Percentiles rank a stretch among this genome's conserved stretches.
These are phyloP conservation scores for Carallia brachiata DNA, from an alignment of 345 rosid species.

Conservation along the genomic window DNA sequence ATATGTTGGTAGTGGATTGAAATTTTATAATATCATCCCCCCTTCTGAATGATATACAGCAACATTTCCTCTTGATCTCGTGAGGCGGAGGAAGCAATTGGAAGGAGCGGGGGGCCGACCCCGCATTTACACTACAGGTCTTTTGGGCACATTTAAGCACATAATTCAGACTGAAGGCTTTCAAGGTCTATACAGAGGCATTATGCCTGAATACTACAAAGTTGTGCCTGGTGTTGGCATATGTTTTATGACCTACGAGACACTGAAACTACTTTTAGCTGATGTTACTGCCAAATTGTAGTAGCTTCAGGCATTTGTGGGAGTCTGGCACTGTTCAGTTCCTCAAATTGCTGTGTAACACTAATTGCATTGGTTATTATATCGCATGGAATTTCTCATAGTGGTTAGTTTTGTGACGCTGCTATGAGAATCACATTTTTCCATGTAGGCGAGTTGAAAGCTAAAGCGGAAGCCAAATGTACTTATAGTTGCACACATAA, in stretches of 20 bases:
- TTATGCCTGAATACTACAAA: constrained; percentile 92
- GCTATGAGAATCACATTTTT: constrained; percentile 20
- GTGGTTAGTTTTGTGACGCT: constrained; percentile 25
- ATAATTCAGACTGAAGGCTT: constrained; percentile 79
- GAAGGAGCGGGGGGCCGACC: constrained; percentile 97
- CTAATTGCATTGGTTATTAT: neutral
- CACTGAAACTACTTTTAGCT: constrained; percentile 54
- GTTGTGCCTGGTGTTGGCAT: constrained; percentile 95
- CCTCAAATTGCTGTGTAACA: neutral
- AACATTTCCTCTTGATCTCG: constrained; percentile 92
- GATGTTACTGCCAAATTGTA: constrained; percentile 34
- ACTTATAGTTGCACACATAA: constrained; percentile 6
- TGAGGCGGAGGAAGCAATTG: constrained; percentile 91
- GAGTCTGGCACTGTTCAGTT: neutral
- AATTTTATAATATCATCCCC: neutral
- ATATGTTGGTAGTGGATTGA: neutral
- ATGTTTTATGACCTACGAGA: constrained; percentile 83
- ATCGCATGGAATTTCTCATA: constrained; percentile 18
- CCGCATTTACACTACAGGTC: constrained; percentile 68
- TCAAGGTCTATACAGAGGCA: constrained; percentile 86
- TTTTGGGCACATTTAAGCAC: constrained; percentile 68
- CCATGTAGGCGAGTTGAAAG: constrained; percentile 21
- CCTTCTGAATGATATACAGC: constrained; percentile 43
- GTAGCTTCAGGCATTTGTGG: neutral
- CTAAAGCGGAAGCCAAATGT: constrained; percentile 8